Evolutionary conservation across 2,329 filamentous ascomycete species (phyloP), one percentile per base, ranked within the genome.

Genomic region (Cephalotrichum gorgonifer): DNA sequence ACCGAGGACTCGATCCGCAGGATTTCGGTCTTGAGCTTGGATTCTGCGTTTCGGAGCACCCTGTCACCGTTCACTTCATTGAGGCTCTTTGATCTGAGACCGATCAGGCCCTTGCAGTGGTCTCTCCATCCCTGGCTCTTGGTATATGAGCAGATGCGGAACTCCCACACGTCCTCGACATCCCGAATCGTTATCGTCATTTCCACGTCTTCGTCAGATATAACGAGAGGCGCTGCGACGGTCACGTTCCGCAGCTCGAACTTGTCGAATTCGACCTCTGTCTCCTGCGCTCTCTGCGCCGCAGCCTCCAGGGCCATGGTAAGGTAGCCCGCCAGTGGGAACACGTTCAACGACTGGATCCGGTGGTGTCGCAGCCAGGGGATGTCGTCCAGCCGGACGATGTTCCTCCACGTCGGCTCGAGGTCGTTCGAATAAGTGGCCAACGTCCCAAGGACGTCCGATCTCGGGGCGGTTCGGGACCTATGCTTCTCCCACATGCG

Each of bases 361-460:
- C 64, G 64, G 62, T 82, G 79, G 54, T 81, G 74, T 42, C 74
- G 68, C 6, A 79, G 65, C 66, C 81, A 83, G 2, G 81, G 75
- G 0, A 75, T 56, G 50, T 76, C 71, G 35, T 74, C 70, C 1
- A 70, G 54, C 11, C 65, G 64, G 27, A 76, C 56, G 23, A 71
- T 64, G 50, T 73, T 75, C 33, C 73, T 64, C 74, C 74, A 77
- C 0, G 62, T 69, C 0, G 71, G 71, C 54, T 74, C 69, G 2
- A 68, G 53, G 9, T 71, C 68, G 44, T 62, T 73, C 14, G 64
- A 72, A 43, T 66, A 66, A 51, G 69, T 65, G 11, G 68, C 69
- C 23, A 69, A 56, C 1, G 66, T 60, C 5, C 74, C 74, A 2
- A 77, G 62, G 2, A 77, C 60, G 33, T 75, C 71, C 50, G 70